Evolutionary conservation across 225 moss, liverwort and hornwort genomes (phyloP).

Genomic region (Polytrichum commune): DNA sequence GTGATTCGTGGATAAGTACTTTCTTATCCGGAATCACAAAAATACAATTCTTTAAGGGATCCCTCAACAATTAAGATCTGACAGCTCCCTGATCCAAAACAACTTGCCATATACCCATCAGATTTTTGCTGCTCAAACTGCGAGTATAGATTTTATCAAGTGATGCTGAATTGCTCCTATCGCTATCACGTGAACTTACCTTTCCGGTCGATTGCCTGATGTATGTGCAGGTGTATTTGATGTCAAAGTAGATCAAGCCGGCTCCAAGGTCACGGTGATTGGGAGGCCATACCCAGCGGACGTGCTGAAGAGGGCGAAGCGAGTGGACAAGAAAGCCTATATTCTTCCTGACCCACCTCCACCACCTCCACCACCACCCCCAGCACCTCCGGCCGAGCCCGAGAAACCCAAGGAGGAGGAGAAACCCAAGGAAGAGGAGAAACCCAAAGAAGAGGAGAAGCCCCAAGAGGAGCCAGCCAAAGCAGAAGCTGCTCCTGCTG

Average conservation of each 20-base stretch:
- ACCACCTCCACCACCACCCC: conserved; percentile 19
- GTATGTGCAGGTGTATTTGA: conserved; percentile 37
- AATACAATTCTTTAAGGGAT: no score
- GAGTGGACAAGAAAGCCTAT: conserved; percentile 43
- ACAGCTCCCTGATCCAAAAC: no score
- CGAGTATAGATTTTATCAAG: no score
- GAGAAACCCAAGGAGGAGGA: not conserved
- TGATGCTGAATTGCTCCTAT: no score
- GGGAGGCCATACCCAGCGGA: conserved; percentile 38
- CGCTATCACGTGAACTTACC: no score
- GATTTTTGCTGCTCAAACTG: no score
- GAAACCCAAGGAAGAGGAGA: not conserved
- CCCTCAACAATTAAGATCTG: no score
- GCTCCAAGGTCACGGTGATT: conserved; percentile 37
- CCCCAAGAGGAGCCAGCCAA: not conserved
- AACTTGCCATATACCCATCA: no score
- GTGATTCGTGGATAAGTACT: no score
- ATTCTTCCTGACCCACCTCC: conserved; percentile 28
- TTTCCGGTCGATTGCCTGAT: no score
- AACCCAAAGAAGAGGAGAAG: not conserved
- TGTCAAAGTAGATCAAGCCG: conserved; percentile 25
- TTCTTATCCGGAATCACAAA: no score
- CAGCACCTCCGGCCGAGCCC: conserved; percentile 4
- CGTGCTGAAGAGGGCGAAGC: conserved; percentile 40
- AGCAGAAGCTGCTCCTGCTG: not conserved